Percentiles rank a stretch among this genome's conserved stretches.
Conservation (phyloP, 352 stramenopile genomes). For the Hyaloperonospora brassicae region DNA sequence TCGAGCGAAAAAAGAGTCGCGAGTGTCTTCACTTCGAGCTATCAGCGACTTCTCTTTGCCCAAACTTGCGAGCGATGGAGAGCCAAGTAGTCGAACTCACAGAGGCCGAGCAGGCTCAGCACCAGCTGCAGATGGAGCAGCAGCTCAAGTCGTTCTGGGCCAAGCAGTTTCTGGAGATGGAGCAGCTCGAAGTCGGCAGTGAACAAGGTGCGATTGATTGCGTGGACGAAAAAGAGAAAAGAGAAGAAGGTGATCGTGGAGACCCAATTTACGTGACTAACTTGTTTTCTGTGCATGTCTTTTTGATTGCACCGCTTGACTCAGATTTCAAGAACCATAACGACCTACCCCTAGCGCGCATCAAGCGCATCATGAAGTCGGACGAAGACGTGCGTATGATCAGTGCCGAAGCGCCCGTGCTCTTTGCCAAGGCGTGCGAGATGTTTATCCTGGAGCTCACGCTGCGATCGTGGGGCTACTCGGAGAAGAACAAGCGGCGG, state of each 20-base stretch:
- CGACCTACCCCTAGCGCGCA: constrained; percentile 87
- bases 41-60: not conserved
- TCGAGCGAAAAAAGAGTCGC: too few relatives aligned
- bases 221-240: not conserved
- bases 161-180: constrained; percentile 88
- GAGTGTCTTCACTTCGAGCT: not conserved
- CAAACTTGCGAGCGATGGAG: constrained; percentile 37
- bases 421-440: constrained; percentile 92
- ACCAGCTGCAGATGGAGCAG: constrained; percentile 83
- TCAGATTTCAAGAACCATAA: constrained; percentile 81
- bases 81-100: constrained; percentile 83
- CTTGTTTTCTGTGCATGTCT: not conserved
- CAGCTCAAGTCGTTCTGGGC: constrained; percentile 91
- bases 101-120: constrained; percentile 76
- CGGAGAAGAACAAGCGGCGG: constrained; percentile 89
- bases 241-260: too few relatives aligned
- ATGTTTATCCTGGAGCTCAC: constrained; percentile 91
- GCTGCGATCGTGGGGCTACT: constrained; percentile 85
- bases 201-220: constrained; percentile 84
- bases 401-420: constrained; percentile 85
- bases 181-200: constrained; percentile 86
- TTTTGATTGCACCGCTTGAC: constrained; percentile 1
- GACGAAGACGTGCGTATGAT: constrained; percentile 94
- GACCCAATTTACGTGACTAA: not conserved
- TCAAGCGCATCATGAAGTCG: constrained; percentile 95